Percentiles rank a stretch among this genome's conserved stretches.
phyloP scores from a whole-genome alignment of 495 filamentous ascomycete genomes.

The Trichoderma orchidacearum region DNA sequence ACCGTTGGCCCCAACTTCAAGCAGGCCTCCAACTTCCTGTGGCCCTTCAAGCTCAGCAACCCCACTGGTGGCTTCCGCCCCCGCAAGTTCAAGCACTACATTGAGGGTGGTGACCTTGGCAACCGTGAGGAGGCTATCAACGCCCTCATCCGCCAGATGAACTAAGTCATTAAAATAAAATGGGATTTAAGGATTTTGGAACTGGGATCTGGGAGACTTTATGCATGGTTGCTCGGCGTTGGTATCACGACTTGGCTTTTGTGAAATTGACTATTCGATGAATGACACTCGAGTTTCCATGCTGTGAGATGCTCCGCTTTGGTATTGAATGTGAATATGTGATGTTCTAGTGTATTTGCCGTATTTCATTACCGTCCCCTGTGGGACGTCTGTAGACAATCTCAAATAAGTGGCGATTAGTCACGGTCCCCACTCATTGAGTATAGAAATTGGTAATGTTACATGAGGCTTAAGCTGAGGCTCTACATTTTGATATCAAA shows the following conservation, averaged over 20 bases:
- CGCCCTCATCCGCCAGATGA: conserved; percentile 92
- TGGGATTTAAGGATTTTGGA: conserved; percentile 12
- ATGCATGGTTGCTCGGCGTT: conserved; percentile 25
- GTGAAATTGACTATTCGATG: conserved; percentile 3
- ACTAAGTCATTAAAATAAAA: conserved; percentile 42
- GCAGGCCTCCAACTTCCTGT: conserved; percentile 98
- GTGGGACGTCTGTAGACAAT: neutral
- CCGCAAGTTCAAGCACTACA: conserved; percentile 98
- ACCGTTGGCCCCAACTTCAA: conserved; percentile 99
- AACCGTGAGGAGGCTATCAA: conserved; percentile 99
- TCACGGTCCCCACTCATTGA: neutral
- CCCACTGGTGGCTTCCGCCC: conserved; percentile 90
- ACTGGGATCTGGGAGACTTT: conserved; percentile 19
- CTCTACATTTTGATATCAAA: conserved; percentile 70
- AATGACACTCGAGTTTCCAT: conserved; percentile 6
- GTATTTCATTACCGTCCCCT: neutral
- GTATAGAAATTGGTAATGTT: neutral
- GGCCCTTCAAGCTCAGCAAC: conserved; percentile 99
- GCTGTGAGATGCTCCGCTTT: neutral
- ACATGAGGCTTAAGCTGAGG: neutral
- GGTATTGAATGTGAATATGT: neutral
- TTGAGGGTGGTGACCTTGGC: conserved; percentile 95
- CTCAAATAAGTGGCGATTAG: neutral
- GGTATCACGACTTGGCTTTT: neutral
- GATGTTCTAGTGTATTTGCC: neutral